phyloP scores from a whole-genome alignment of 2,329 filamentous ascomycete species.

The Fusarium incarnatum region DNA sequence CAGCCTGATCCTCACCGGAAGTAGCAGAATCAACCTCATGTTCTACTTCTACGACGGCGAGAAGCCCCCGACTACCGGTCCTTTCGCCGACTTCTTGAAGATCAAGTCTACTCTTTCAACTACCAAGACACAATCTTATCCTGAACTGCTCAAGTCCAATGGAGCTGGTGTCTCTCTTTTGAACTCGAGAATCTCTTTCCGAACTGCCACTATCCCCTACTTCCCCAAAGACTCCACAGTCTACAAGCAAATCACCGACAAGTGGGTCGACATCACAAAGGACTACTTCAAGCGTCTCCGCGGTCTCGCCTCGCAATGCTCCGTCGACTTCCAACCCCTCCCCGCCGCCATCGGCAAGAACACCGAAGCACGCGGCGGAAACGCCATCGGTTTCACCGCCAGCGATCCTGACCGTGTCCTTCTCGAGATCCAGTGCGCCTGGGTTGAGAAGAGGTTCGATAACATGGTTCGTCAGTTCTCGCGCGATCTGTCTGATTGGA shows the following conservation, averaged over 20 bases:
- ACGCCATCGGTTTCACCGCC: constrained; percentile 13
- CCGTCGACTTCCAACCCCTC: constrained; percentile 27
- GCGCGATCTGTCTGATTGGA: constrained; percentile 8
- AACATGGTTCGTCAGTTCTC: constrained; percentile 9
- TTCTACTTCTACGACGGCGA: constrained; percentile 28
- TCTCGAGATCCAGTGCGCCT: constrained; percentile 25
- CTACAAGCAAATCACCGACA: constrained; percentile 13
- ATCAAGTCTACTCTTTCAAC: background rate
- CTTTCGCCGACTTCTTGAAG: constrained; percentile 27
- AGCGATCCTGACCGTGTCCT: background rate
- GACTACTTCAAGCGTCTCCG: constrained; percentile 10
- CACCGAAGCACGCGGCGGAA: constrained; percentile 9
- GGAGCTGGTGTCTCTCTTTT: constrained; percentile 12
- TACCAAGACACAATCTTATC: constrained; percentile 8
- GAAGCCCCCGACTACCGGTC: constrained; percentile 15
- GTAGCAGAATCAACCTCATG: background rate
- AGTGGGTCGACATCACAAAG: background rate
- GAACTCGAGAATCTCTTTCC: constrained; percentile 23
- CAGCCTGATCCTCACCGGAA: background rate
- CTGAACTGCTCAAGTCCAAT: constrained; percentile 15
- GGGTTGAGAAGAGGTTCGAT: constrained; percentile 8
- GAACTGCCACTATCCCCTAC: constrained; percentile 20
- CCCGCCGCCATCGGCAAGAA: constrained; percentile 9
- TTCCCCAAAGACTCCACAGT: background rate
- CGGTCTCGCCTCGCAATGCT: constrained; percentile 21